phyloP scores from a whole-genome alignment of 495 filamentous ascomycete species.

The Clohesyomyces aquaticus region DNA sequence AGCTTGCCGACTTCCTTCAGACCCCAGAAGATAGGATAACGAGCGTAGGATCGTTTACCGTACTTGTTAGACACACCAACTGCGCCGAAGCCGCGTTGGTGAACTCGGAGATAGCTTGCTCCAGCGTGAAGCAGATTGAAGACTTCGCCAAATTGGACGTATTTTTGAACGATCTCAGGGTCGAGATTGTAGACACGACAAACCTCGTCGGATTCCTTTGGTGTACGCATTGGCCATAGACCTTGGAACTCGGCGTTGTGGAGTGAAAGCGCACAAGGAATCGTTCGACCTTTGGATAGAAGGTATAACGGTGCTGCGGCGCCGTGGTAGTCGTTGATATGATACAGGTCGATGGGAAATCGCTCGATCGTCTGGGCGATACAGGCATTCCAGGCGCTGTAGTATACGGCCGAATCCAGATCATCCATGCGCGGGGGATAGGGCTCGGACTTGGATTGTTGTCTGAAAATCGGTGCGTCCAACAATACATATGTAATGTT shows the following conservation, averaged over 20 bases:
- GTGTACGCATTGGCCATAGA: constrained; percentile 73
- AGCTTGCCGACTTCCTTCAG: constrained; percentile 61
- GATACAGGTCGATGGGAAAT: constrained; percentile 71
- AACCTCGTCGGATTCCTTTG: constrained; percentile 68
- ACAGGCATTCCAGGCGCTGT: constrained; percentile 75
- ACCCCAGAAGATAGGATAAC: constrained; percentile 80
- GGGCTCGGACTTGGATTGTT: constrained; percentile 67
- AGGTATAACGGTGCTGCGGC: constrained; percentile 72
- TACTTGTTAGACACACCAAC: constrained; percentile 78
- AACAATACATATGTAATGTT: constrained; percentile 76
- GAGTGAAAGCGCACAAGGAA: constrained; percentile 59
- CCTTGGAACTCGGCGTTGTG: constrained; percentile 78
- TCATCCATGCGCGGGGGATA: constrained; percentile 78
- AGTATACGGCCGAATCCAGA: constrained; percentile 71
- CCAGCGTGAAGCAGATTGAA: constrained; percentile 76
- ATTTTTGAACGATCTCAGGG: constrained; percentile 55
- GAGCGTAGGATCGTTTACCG: constrained; percentile 71
- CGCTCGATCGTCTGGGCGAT: constrained; percentile 65
- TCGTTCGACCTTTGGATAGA: constrained; percentile 62
- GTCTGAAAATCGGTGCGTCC: constrained; percentile 71
- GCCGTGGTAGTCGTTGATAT: constrained; percentile 83
- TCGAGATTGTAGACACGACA: constrained; percentile 71
- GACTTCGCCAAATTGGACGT: constrained; percentile 71
- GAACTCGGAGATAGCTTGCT: constrained; percentile 72
- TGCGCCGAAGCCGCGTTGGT: constrained; percentile 75